These are phyloP conservation scores for Aristolochia contorta DNA, from an alignment of 164 flowering plant genomes.

Conservation along the genomic window DNA sequence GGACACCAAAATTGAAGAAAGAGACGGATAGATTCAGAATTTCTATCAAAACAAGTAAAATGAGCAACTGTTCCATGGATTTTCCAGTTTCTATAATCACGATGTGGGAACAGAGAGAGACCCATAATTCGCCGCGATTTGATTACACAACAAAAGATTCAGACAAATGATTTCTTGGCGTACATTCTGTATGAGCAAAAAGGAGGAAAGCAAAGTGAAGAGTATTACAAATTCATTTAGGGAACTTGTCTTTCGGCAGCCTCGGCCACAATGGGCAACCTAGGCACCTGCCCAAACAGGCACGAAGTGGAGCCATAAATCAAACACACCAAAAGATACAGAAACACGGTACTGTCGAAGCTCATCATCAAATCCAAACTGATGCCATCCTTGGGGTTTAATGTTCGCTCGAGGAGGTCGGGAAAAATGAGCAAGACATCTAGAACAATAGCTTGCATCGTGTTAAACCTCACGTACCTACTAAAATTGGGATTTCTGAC, in stretches of 20 bases:
- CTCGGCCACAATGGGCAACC: conserved; percentile 95
- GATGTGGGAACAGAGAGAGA: no score
- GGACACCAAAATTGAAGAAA: no score
- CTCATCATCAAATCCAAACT: conserved; percentile 92
- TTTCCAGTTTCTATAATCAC: no score
- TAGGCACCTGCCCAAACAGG: conserved; percentile 73
- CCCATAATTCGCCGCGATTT: no score
- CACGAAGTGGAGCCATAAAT: conserved; percentile 82
- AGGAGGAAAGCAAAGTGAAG: background rate
- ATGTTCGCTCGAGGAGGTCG: conserved; percentile 75
- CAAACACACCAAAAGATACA: conserved; percentile 72
- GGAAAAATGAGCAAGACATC: conserved; percentile 91
- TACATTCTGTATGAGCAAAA: no score
- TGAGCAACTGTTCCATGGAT: no score
- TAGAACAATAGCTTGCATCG: conserved; percentile 94
- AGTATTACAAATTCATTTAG: conserved; percentile 10
- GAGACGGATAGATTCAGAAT: no score
- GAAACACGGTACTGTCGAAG: conserved; percentile 85
- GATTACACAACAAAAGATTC: no score
- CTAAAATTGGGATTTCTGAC: conserved; percentile 83
- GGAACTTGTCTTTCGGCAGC: conserved; percentile 97
- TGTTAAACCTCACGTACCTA: conserved; percentile 88
- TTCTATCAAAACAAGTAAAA: no score
- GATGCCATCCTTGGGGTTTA: conserved; percentile 61
- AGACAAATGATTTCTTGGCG: no score